Evolutionary conservation across 805 yeast species (phyloP).

Genomic region (Ogataea salicorniae): DNA sequence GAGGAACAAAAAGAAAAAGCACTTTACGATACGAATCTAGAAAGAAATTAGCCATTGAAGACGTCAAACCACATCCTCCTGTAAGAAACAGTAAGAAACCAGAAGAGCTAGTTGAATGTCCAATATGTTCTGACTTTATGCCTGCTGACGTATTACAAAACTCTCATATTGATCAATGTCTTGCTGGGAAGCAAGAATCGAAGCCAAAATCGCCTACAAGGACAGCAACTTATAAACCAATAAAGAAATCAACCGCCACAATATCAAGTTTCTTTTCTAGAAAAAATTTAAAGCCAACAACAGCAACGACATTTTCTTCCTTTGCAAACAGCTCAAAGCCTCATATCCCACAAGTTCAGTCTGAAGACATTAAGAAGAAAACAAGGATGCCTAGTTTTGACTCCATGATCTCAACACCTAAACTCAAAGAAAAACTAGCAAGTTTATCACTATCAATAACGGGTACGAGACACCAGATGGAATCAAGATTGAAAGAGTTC

Average conservation of each 20-base stretch:
- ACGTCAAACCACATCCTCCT: neutral
- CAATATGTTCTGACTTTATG: constrained; percentile 56
- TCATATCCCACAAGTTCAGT: constrained; percentile 21
- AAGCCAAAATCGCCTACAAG: neutral
- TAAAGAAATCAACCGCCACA: too few relatives aligned
- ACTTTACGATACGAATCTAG: too few relatives aligned
- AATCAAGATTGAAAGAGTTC: constrained; percentile 70
- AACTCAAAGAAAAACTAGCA: constrained; percentile 55
- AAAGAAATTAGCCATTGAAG: neutral
- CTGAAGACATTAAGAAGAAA: constrained; percentile 12
- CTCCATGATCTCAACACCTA: constrained; percentile 51
- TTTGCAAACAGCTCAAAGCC: constrained; percentile 8
- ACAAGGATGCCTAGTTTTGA: constrained; percentile 58
- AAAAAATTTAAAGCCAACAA: constrained; percentile 1
- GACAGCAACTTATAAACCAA: neutral
- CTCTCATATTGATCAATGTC: constrained; percentile 59
- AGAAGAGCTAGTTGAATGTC: constrained; percentile 52
- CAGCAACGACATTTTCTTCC: constrained; percentile 10
- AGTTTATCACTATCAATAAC: constrained; percentile 49
- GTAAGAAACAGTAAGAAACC: constrained; percentile 19
- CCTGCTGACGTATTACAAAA: constrained; percentile 51
- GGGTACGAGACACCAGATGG: constrained; percentile 63
- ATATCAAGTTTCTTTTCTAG: neutral
- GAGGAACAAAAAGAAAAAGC: too few relatives aligned
- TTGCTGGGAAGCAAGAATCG: constrained; percentile 27